Percentiles rank a stretch among this genome's conserved stretches.
These are phyloP conservation scores for Penicillium simplicissimum DNA, from an alignment of 495 filamentous ascomycete genomes.

Conservation along the genomic window DNA sequence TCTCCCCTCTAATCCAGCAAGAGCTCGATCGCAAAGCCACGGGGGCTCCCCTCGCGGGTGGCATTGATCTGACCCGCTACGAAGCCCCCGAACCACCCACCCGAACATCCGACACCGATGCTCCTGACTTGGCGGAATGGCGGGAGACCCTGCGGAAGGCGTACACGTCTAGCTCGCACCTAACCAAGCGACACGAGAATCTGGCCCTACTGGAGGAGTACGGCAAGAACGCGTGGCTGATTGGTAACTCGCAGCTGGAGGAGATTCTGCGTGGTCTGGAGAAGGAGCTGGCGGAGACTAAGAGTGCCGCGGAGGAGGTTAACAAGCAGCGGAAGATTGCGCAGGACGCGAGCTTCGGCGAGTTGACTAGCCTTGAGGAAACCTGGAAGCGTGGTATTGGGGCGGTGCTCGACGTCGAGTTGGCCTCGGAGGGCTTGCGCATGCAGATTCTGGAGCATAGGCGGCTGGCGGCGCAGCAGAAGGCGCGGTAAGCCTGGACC, in stretches of 20 bases:
- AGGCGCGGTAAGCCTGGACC: slow-evolving; percentile 23
- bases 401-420: slow-evolving; percentile 71
- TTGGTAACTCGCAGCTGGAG: slow-evolving; percentile 79
- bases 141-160: slow-evolving; percentile 44
- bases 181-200: slow-evolving; percentile 65
- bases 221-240: slow-evolving; percentile 89
- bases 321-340: slow-evolving; percentile 67
- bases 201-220: slow-evolving; percentile 72
- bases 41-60: slow-evolving; percentile 53
- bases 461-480: slow-evolving; percentile 42
- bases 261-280: slow-evolving; percentile 70
- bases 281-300: slow-evolving; percentile 67
- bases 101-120: slow-evolving; percentile 31
- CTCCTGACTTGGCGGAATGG: slow-evolving; percentile 42
- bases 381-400: slow-evolving; percentile 72
- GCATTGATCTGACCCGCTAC: slow-evolving; percentile 82
- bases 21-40: slow-evolving; percentile 62
- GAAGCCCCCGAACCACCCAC: slow-evolving; percentile 58
- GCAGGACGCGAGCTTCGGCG: slow-evolving; percentile 69
- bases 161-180: slow-evolving; percentile 66
- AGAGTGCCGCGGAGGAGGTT: slow-evolving; percentile 65
- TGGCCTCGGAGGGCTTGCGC: slow-evolving; percentile 69
- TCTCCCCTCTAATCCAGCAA: slow-evolving; percentile 61
- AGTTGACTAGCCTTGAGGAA: slow-evolving; percentile 68
- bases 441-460: slow-evolving; percentile 61